phyloP scores from a whole-genome alignment of 2,329 filamentous ascomycete genomes.

The Amauroascus verrucosus region DNA sequence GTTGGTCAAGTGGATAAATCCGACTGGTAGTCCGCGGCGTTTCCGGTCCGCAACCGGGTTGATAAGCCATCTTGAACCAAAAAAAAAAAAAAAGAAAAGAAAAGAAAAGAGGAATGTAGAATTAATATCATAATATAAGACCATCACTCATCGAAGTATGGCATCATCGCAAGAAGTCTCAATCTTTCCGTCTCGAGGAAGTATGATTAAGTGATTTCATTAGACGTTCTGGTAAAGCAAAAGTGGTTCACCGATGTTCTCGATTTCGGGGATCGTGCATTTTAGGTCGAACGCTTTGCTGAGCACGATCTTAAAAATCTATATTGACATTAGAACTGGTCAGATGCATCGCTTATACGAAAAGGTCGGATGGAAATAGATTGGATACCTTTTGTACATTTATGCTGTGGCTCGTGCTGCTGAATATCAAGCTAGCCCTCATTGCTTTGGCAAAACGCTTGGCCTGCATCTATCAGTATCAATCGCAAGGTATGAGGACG shows the following conservation, averaged over 20 bases:
- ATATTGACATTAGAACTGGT: neutral
- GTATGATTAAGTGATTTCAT: neutral
- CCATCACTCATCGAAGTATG: slow-evolving; percentile 11
- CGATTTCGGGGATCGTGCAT: slow-evolving; percentile 97
- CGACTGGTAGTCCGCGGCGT: neutral
- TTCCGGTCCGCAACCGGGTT: neutral
- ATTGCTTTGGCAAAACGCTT: slow-evolving; percentile 95
- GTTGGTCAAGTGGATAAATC: neutral
- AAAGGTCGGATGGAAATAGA: neutral
- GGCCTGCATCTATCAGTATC: slow-evolving; percentile 47
- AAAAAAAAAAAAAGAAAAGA: neutral
- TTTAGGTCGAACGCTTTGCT: slow-evolving; percentile 98
- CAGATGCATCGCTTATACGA: neutral
- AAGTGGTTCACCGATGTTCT: slow-evolving; percentile 91
- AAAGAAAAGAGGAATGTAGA: no score
- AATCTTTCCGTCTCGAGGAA: neutral
- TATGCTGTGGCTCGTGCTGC: slow-evolving; percentile 97
- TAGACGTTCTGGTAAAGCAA: slow-evolving; percentile 56
- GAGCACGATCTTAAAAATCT: slow-evolving; percentile 99
- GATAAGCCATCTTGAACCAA: neutral
- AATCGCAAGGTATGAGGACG: no score
- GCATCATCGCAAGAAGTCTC: slow-evolving; percentile 6
- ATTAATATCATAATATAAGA: slow-evolving; percentile 13
- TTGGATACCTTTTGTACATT: slow-evolving; percentile 86
- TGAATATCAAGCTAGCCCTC: slow-evolving; percentile 95